Evolutionary conservation across 345 rosid genomes (phyloP), one percentile per base, ranked within the genome.

Genomic region (Citrus medica): DNA sequence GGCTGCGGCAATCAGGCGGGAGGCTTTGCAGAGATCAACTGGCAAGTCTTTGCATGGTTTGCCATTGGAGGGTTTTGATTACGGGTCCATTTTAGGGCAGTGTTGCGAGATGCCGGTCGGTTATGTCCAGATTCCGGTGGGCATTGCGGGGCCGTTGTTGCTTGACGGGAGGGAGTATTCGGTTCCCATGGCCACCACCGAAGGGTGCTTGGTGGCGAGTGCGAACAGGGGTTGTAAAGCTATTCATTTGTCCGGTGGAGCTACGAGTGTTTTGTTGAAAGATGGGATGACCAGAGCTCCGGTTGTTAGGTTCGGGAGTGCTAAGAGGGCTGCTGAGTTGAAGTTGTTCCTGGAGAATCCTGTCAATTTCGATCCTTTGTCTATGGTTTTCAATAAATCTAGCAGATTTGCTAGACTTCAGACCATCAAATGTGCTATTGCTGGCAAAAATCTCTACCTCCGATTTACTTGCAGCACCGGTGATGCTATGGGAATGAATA

Each of bases 401-500:
- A 91, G 95, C 66, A 83, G 95, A 73, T 91, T 89, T 70, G 95
- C 73, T 0, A 86, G 86, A 83, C 91, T 91, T 51, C 92, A 89
- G 76, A 77, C 74, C 62, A 80, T 89, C 75, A 82, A 85, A 80
- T 88, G 95, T 72, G 83, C 93, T 9, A 84, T 89, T 67, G 92
- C 93, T 3, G 95, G 95, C 28, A 89, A 87, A 85, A 90, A 90
- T 77, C 83, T 90, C 22, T 91, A 88, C 78, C 27, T 86, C 78
- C 87, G 95, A 75, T 90, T 88, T 78, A 60, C 79, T 14, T 88
- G 93, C 85, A 77, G 88, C 80, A 88, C 95, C 0, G 95, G 93
- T 4, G 95, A 90, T 76, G 95, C 95, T 63, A 91, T 91, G 95
- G 93, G 95, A 82, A 91, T 91, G 95, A 91, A 91, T 85, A 91